A percentile compares a stretch with the other conserved stretches of the same genome.
phyloP scores from a whole-genome alignment of 2,329 filamentous ascomycete species.

The Claviceps purpurea region DNA sequence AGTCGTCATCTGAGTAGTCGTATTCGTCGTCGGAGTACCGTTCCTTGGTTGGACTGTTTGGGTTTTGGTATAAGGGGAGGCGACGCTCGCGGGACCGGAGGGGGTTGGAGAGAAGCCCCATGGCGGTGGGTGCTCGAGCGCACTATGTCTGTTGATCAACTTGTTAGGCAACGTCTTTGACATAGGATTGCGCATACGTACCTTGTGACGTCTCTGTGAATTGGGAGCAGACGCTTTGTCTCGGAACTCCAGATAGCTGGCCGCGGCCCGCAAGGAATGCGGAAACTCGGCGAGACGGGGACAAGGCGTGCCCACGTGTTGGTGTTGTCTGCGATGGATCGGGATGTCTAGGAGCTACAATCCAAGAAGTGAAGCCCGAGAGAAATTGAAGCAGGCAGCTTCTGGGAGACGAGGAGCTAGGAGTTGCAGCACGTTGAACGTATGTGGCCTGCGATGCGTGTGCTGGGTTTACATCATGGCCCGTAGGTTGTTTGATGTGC shows the following conservation, averaged over 20 bases:
- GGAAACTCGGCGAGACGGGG: neutral
- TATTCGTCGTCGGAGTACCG: conserved; percentile 37
- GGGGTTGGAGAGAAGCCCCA: conserved; percentile 37
- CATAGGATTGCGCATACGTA: neutral
- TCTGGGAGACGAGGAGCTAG: neutral
- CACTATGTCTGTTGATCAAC: neutral
- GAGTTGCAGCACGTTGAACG: too few species aligned
- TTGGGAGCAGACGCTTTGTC: neutral
- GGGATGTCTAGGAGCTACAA: neutral
- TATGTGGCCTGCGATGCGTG: too few species aligned
- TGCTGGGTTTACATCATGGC: too few species aligned
- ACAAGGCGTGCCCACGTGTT: neutral
- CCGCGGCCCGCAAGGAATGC: conserved; percentile 3
- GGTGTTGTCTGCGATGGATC: neutral
- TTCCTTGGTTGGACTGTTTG: conserved; percentile 31
- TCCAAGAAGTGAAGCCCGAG: too few species aligned
- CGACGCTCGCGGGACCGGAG: conserved; percentile 33
- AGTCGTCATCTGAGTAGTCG: conserved; percentile 32
- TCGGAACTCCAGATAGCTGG: neutral
- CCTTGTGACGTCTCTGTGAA: neutral
- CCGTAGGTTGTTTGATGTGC: too few species aligned
- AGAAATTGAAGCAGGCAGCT: too few species aligned
- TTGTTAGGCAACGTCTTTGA: neutral
- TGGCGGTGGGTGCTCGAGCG: conserved; percentile 15
- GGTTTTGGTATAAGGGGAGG: conserved; percentile 38